Evolutionary conservation across 768 basidiomycete genomes (phyloP), one percentile per base, ranked within the genome.

Genomic region (Exsudoporus frostii): DNA sequence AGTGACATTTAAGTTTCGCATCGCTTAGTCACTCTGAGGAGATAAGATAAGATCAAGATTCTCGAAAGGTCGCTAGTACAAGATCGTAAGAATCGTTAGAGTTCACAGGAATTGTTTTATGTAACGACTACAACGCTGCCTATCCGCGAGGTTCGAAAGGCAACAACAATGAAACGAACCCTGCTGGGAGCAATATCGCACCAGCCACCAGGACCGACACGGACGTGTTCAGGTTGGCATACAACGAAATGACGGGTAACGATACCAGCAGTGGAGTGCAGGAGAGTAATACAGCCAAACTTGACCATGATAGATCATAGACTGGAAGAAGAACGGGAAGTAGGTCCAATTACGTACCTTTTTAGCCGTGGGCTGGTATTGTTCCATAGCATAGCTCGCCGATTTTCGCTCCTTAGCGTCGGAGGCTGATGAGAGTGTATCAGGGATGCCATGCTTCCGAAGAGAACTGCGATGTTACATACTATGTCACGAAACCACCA

Each of bases 231-330:
- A 80, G 57, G 46, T 78, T 70, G 10, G 80, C 70, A 40, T 80
- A 79, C 47, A 80, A 59, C 25, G 78, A 79, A 33, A 33, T 33
- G 14, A 17, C 9, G 17, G 92, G 94, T 58, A 68, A 78, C 22
- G 88, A 90, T 42, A 79, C 79, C 32, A 79, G 62, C 58, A 58
- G 68, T 22, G 73, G 71, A 48, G 67, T 73, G 10, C 79, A 78
- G 44, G 80, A 82, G 50, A 66, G 73, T 2, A 75, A 76, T 25
- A 74, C 77, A 29, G 76, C 83, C 38, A 81, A 84, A 60, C 72
- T 99, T 34, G 73, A 81, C 19, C 81, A 92, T 58, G 86, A 88
- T 79, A 90, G 61, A 83, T 78, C 7, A 74, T 91, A 5, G 95
- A 97, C 52, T 29, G 10, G 9, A 29, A 29, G 29, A 29, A 10